Base-by-base conservation (phyloP, 352 stramenopile species). In the Phytopythium ostracodes region DNA sequence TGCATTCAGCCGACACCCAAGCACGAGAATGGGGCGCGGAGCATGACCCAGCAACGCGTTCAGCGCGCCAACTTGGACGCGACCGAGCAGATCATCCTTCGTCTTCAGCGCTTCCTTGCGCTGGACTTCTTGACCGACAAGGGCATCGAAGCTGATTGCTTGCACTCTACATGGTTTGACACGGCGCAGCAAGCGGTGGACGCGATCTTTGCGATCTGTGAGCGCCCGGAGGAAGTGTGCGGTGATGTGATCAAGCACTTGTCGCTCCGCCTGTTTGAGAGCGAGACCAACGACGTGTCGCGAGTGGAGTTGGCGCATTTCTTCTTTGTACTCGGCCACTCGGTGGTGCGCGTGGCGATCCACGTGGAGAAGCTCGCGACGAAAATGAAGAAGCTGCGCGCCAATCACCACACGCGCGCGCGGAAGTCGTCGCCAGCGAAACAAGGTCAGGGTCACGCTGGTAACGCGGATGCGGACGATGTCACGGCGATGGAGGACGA, bases 251-350 rank as follows among this genome's bases (percentile, higher is more conserved):
- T 94, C 56, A 81, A 87, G 40, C 77, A 86, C 42, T 63, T 91
- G 27, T 82, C 77, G 2, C 65, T 79, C 38, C 72, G 75, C 14
- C 62, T 93, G 17, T 94, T 93, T 54, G 70, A 86, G 43, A 79
- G 78, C 33, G 76, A 84, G 29, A 76, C 76, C 54, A 84, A 88
- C 14, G 86, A 94, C 62, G 68, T 84, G n/a, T 80, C 75, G 9
- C 68, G 72, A 7, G 73, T 84, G 29, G 82, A 87, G 72, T 75
- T 99, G 24, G 87, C 92, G 7, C 83, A 97, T 59, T 98, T 99
- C 63, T 89, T 99, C 49, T 98, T 99, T 68, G 84, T 98, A 11
- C 69, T 98, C 36, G 97, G 97, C 12, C 94, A 99, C 59, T 91
- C 97, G 51, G 88, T 95, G n/a, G 84, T 99, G 27, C 94, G 96